Percentiles rank a stretch among this genome's conserved stretches.
Conservation (phyloP, 2,329 filamentous ascomycete species). For the Pseudogymnoascus sp. region DNA sequence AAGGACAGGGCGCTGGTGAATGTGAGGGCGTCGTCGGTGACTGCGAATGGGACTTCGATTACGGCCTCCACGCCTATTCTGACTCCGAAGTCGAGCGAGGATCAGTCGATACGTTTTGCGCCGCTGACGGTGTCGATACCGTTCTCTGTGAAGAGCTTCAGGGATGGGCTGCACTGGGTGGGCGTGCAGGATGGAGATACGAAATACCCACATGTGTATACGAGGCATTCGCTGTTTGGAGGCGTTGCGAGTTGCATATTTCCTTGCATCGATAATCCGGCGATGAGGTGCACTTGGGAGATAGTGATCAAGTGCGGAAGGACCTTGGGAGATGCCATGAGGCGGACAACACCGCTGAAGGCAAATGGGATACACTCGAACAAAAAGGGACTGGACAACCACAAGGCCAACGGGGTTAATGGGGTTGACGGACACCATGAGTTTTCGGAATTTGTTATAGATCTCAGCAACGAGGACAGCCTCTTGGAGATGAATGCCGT, state of each 20-base stretch:
- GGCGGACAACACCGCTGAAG: slow-evolving; percentile 36
- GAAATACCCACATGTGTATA: slow-evolving; percentile 87
- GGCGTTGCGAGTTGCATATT: slow-evolving; percentile 81
- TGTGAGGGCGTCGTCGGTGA: slow-evolving; percentile 16
- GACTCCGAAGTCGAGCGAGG: slow-evolving; percentile 28
- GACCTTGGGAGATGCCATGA: slow-evolving; percentile 71
- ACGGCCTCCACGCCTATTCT: slow-evolving; percentile 20
- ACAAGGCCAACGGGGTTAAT: slow-evolving; percentile 14
- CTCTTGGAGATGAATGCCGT: slow-evolving; percentile 81
- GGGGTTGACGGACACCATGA: slow-evolving; percentile 21
- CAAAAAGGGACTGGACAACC: slow-evolving; percentile 28
- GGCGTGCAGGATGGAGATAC: slow-evolving; percentile 71
- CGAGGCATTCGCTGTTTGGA: slow-evolving; percentile 67
- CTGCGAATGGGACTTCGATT: slow-evolving; percentile 14
- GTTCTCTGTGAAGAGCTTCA: slow-evolving; percentile 64
- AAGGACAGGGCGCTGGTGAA: slow-evolving; percentile 33
- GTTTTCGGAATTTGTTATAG: slow-evolving; percentile 14
- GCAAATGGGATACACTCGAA: slow-evolving; percentile 28
- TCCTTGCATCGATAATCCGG: slow-evolving; percentile 82
- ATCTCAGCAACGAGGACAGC: slow-evolving; percentile 67
- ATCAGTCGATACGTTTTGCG: slow-evolving; percentile 39
- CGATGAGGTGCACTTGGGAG: slow-evolving; percentile 76
- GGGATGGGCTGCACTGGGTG: slow-evolving; percentile 87
- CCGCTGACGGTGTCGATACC: slow-evolving; percentile 62
- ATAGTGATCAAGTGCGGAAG: slow-evolving; percentile 78